Evolutionary conservation across 352 stramenopile genomes (phyloP).

Genomic region (Pythium phragmiticola): DNA sequence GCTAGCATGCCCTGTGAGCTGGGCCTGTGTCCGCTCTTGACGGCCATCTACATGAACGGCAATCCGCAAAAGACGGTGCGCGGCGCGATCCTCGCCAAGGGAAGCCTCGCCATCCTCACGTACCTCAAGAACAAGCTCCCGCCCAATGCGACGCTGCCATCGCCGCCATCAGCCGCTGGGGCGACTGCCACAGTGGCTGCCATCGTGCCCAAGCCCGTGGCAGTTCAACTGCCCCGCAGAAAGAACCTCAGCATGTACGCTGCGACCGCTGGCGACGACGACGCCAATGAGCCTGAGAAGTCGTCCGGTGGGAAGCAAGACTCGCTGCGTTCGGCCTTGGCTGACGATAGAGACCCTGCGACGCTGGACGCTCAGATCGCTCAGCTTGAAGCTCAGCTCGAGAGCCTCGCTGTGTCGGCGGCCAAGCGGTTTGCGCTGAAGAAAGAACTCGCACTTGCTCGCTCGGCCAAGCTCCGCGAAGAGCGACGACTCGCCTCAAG

Average conservation of each 20-base stretch:
- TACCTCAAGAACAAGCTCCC: constrained; percentile 85
- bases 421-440: constrained; percentile 80
- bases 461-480: constrained; percentile 64
- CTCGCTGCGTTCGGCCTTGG: background rate
- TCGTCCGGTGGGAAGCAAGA: constrained; percentile 2
- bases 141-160: constrained; percentile 30
- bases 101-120: constrained; percentile 63
- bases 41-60: constrained; percentile 78
- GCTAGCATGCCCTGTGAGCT: constrained; percentile 59
- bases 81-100: constrained; percentile 69
- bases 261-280: constrained; percentile 9
- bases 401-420: constrained; percentile 56
- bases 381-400: constrained; percentile 58
- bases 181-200: background rate
- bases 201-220: constrained; percentile 4
- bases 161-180: background rate
- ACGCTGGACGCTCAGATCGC: constrained; percentile 38
- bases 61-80: constrained; percentile 85
- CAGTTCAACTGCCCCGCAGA: background rate
- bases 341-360: background rate
- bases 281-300: background rate
- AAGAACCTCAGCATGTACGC: constrained; percentile 33
- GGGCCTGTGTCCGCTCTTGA: constrained; percentile 57
- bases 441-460: constrained; percentile 74
- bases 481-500: constrained; percentile 29